Conservation (phyloP, 306 rosid species). For the Comarum palustre region DNA sequence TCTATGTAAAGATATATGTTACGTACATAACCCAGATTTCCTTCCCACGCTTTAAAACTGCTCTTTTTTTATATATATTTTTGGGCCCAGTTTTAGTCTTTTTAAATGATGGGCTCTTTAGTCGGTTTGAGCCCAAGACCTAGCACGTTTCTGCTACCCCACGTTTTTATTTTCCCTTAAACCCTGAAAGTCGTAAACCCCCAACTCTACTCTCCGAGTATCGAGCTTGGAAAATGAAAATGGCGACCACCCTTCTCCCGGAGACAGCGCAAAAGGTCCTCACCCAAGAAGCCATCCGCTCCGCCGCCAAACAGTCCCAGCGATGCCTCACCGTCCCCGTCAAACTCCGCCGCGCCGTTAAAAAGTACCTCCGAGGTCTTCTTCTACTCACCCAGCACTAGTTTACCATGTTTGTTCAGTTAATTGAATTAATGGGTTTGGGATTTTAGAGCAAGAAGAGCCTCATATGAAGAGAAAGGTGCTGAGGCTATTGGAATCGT, state of each 20-base stretch:
- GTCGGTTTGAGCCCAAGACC: too few species aligned
- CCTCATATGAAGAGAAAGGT: conserved; percentile 86
- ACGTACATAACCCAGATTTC: too few species aligned
- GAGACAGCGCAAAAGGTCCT: conserved; percentile 69
- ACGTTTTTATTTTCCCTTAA: too few species aligned
- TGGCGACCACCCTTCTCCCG: conserved; percentile 55
- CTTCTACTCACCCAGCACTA: neutral
- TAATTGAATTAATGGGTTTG: neutral
- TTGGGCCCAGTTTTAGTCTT: too few species aligned
- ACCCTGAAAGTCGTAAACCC: conserved; percentile 20
- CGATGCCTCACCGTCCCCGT: conserved; percentile 71
- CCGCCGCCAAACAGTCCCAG: conserved; percentile 79
- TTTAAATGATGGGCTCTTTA: too few species aligned
- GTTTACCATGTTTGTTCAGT: too few species aligned
- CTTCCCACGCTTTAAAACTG: too few species aligned
- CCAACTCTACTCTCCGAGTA: neutral
- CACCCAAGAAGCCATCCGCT: conserved; percentile 58
- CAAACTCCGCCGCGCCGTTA: conserved; percentile 81
- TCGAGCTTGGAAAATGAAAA: conserved; percentile 38
- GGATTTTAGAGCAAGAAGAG: conserved; percentile 62
- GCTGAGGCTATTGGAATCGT: conserved; percentile 63
- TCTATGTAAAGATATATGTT: too few species aligned
- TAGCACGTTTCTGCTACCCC: too few species aligned
- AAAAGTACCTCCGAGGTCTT: conserved; percentile 76
- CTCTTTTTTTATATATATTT: too few species aligned